Evolutionary conservation across 768 basidiomycete species (phyloP), one percentile per base, ranked within the genome.

Genomic region (Mycena chlorophos): DNA sequence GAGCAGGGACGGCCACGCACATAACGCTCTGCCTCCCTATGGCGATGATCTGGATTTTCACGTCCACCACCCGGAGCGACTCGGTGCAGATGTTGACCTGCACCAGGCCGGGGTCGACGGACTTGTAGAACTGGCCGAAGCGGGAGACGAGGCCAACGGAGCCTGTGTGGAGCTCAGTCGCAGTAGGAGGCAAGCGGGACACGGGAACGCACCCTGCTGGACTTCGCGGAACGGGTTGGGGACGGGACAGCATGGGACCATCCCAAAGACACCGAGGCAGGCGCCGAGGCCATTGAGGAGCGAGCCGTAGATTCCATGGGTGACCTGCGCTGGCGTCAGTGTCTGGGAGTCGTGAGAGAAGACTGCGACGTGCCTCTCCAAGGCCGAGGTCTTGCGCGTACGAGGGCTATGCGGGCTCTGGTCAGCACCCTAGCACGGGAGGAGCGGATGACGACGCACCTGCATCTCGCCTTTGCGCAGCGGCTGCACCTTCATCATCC

Each of bases 11-110:
- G 49, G 59, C 17, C 45, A 63, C 75, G 49, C 63, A 82, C 80
- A 97, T 94, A 67, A 98, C 95, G 37, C 78, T 83, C 74, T 94
- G 92, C 51, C 86, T 78, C 49, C 92, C 92, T 65, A 95, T 93
- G 23, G 88, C 75, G 62, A 85, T 89, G 63, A 98, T 94, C 71
- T 96, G 94, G 61, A 98, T 96, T 72, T 95, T 96, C 72, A 98
- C 94, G 67, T 97, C 91, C 61, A 98, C 92, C 46, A 89, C 70
- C 55, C 86, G 84, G 40, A 98, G 80, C 1, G 81, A 80, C 70
- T 98, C 96, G 16, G 93, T 91, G 80, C 94, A 96, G 57, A 96
- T 90, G 69, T 98, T 97, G 71, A 97, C 87, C 64, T 93, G 84
- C 49, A 89, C 89, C 29, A 97, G 80, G 54, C 95, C 94, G 1